These are phyloP conservation scores for Aspergillus ochraceus DNA, from an alignment of 2,329 filamentous ascomycete genomes.

Conservation along the genomic window DNA sequence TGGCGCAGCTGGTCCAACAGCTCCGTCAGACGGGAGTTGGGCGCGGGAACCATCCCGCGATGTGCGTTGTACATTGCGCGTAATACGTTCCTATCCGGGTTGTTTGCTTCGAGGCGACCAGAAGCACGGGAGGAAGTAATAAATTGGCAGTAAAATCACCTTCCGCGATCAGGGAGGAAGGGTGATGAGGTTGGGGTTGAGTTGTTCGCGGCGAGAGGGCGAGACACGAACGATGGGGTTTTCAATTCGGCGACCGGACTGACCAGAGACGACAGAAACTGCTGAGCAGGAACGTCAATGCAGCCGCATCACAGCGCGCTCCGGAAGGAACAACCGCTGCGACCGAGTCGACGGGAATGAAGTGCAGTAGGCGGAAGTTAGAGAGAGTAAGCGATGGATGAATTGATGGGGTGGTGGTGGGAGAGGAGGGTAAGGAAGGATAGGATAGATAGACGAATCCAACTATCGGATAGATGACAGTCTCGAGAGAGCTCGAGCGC, in stretches of 20 bases:
- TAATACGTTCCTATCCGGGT: neutral
- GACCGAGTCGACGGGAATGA: conserved; percentile 4
- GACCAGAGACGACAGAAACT: conserved; percentile 14
- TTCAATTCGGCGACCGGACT: conserved; percentile 2
- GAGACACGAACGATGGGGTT: neutral
- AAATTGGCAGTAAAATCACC: neutral
- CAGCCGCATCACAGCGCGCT: conserved; percentile 26
- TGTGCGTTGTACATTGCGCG: conserved; percentile 79
- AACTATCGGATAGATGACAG: neutral
- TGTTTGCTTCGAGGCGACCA: neutral
- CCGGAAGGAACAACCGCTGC: conserved; percentile 15
- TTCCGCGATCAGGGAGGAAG: neutral
- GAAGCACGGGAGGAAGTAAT: neutral
- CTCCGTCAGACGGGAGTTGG: conserved; percentile 78
- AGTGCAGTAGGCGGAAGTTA: neutral
- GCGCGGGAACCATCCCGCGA: conserved; percentile 74
- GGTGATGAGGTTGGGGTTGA: neutral
- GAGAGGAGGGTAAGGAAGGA: neutral
- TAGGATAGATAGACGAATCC: neutral
- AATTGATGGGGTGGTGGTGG: conserved; percentile 3
- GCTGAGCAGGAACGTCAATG: conserved; percentile 18
- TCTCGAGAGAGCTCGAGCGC: neutral
- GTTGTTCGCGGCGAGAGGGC: conserved; percentile 6
- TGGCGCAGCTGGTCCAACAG: conserved; percentile 85
- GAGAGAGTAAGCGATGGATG: conserved; percentile 1